Percentiles rank a stretch among this genome's conserved stretches.
Conservation (phyloP, 805 yeast genomes). For the Metschnikowia lunata region DNA sequence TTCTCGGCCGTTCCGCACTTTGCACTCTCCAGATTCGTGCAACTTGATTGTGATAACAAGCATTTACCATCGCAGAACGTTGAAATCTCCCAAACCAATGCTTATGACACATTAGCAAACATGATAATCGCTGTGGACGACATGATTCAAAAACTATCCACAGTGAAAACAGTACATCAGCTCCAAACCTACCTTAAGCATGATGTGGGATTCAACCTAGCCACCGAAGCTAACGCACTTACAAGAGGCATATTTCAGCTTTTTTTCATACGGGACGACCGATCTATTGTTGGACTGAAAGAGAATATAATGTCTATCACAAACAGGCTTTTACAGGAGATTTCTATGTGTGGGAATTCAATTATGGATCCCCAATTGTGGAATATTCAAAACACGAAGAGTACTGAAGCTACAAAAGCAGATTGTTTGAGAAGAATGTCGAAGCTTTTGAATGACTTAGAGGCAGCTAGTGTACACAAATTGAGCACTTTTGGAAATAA, state of each 20-base stretch:
- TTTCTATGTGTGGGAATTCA: conserved; percentile 37
- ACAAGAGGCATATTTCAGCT: conserved; percentile 62
- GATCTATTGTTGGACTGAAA: conserved; percentile 49
- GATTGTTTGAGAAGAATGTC: conserved; percentile 10
- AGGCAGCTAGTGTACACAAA: conserved; percentile 37
- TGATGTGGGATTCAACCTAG: conserved; percentile 24
- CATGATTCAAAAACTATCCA: conserved; percentile 18
- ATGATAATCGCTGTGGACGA: conserved; percentile 20
- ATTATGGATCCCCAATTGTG: conserved; percentile 24
- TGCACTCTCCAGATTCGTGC: conserved; percentile 34
- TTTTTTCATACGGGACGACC: conserved; percentile 59
- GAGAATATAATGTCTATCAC: conserved; percentile 27
- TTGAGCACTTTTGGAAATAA: conserved; percentile 44
- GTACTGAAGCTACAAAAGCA: conserved; percentile 3
- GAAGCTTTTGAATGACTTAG: conserved; percentile 33
- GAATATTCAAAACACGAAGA: conserved; percentile 13
- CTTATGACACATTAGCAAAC: conserved; percentile 18
- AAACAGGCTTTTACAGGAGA: conserved; percentile 36
- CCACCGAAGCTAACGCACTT: conserved; percentile 36
- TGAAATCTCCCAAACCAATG: conserved; percentile 17
- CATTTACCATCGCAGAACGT: conserved; percentile 35
- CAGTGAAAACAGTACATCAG: conserved; percentile 21
- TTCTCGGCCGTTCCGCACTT: conserved; percentile 1
- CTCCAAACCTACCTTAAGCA: conserved; percentile 25
- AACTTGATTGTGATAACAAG: conserved; percentile 32